Percentiles rank a stretch among this genome's conserved stretches.
Evolutionary conservation across 2,329 filamentous ascomycete genomes (phyloP).

Genomic region (Cylindrodendrum hubeiense): DNA sequence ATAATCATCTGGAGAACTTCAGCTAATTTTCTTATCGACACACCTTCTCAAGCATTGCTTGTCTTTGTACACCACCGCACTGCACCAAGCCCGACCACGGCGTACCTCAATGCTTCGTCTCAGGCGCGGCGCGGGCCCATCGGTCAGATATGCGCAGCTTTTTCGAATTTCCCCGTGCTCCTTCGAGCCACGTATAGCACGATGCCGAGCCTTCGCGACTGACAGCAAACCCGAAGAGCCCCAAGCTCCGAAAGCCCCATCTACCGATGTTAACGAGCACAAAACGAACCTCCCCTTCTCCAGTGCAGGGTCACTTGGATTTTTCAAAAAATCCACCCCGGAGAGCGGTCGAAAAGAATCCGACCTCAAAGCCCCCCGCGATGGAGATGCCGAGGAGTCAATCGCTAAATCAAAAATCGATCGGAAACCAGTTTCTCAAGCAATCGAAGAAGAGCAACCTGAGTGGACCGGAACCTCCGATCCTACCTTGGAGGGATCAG

Average conservation of each 20-base stretch:
- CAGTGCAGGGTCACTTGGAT: too few relatives aligned
- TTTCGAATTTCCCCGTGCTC: constrained; percentile 19
- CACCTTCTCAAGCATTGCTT: not conserved
- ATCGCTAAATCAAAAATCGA: not conserved
- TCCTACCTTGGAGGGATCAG: not conserved
- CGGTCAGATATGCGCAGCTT: constrained; percentile 27
- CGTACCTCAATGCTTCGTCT: constrained; percentile 47
- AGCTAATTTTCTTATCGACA: constrained; percentile 34
- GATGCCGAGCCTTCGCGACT: constrained; percentile 11
- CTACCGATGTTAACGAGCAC: not conserved
- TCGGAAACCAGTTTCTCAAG: not conserved
- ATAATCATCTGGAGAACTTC: constrained; percentile 22
- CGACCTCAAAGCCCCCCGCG: too few relatives aligned
- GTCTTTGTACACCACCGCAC: not conserved
- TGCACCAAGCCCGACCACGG: constrained; percentile 16
- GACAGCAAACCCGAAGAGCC: not conserved
- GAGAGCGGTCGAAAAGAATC: too few relatives aligned
- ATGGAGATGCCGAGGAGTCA: not conserved
- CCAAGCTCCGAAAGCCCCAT: not conserved
- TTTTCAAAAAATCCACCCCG: too few relatives aligned
- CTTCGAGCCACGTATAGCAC: not conserved
- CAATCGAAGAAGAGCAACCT: not conserved
- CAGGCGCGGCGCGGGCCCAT: constrained; percentile 31
- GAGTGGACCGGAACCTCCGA: not conserved
- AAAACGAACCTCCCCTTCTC: not conserved